A percentile compares a stretch with the other conserved stretches of the same genome.
Evolutionary conservation across 495 filamentous ascomycete species (phyloP).

Genomic region (Aspergillus sparsus): DNA sequence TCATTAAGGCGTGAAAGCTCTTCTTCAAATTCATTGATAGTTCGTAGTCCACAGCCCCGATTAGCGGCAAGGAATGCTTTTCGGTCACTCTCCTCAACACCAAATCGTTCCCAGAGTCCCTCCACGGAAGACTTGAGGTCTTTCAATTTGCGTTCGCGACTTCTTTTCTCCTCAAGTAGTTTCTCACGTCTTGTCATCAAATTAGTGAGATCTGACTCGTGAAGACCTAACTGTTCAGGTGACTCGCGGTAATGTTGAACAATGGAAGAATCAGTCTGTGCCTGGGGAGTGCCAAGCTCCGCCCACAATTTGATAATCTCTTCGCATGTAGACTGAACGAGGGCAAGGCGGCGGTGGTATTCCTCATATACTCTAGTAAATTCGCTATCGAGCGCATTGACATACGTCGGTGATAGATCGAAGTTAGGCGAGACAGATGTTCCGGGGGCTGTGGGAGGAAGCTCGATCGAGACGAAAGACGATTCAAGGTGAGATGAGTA

Average conservation of each 20-base stretch:
- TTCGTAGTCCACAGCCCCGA: conserved; percentile 77
- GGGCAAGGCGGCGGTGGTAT: conserved; percentile 75
- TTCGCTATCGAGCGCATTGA: conserved; percentile 81
- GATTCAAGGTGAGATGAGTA: conserved; percentile 93
- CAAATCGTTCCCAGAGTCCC: conserved; percentile 84
- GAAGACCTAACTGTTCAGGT: conserved; percentile 90
- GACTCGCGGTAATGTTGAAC: conserved; percentile 85
- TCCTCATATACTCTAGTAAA: conserved; percentile 94
- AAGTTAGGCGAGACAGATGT: conserved; percentile 76
- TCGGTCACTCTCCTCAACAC: conserved; percentile 75
- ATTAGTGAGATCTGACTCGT: conserved; percentile 75
- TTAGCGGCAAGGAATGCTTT: conserved; percentile 75
- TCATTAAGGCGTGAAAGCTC: conserved; percentile 85
- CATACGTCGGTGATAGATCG: conserved; percentile 86
- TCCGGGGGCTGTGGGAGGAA: conserved; percentile 78
- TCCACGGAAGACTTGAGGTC: conserved; percentile 75
- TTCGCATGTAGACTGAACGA: conserved; percentile 72
- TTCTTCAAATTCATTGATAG: conserved; percentile 92
- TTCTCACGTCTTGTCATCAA: conserved; percentile 76
- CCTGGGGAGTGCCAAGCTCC: conserved; percentile 88
- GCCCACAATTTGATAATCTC: conserved; percentile 94
- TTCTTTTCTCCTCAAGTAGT: conserved; percentile 89
- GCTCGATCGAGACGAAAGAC: conserved; percentile 73
- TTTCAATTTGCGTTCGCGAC: conserved; percentile 76
- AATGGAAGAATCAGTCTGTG: conserved; percentile 84